Evolutionary conservation across 2,329 filamentous ascomycete species (phyloP).

Genomic region (Rhinocladiella similis): DNA sequence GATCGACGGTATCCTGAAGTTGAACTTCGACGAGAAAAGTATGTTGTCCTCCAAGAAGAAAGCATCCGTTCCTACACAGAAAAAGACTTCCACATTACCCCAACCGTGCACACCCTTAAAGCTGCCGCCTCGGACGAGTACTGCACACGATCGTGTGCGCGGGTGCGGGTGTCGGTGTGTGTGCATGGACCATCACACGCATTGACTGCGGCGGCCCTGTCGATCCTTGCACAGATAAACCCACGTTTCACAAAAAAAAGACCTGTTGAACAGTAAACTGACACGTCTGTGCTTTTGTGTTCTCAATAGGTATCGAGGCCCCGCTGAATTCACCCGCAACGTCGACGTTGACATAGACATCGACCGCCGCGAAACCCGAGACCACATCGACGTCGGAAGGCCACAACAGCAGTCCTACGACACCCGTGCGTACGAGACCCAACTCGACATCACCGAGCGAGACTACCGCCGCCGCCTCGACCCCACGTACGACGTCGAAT

Average conservation of each 20-base stretch:
- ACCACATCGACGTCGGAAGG: slow-evolving; percentile 21
- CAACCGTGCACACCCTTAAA: slow-evolving; percentile 21
- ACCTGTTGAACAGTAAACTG: too few relatives aligned
- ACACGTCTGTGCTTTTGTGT: slow-evolving; percentile 1
- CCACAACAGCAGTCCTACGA: slow-evolving; percentile 35
- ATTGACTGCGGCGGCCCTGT: slow-evolving; percentile 28
- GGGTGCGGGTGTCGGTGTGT: too few relatives aligned
- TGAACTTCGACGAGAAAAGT: slow-evolving; percentile 54
- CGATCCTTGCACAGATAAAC: too few relatives aligned
- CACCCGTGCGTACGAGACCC: slow-evolving; percentile 43
- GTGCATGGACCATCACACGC: slow-evolving; percentile 16
- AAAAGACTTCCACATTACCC: too few relatives aligned
- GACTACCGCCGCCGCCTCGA: slow-evolving; percentile 65
- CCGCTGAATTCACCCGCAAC: slow-evolving; percentile 32
- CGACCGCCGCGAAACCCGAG: slow-evolving; percentile 36
- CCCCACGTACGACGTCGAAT: slow-evolving; percentile 53
- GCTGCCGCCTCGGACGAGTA: too few relatives aligned
- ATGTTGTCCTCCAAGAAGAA: slow-evolving; percentile 34
- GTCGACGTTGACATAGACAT: slow-evolving; percentile 45
- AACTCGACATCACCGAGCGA: slow-evolving; percentile 57
- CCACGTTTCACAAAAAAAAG: too few relatives aligned
- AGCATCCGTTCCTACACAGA: too few relatives aligned
- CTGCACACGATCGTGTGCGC: too few relatives aligned
- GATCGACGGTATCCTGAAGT: slow-evolving; percentile 47
- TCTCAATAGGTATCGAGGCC: slow-evolving; percentile 26